These are phyloP conservation scores for Tetrahymena borealis DNA, from an alignment of 73 alveolate genomes.

Conservation along the genomic window DNA sequence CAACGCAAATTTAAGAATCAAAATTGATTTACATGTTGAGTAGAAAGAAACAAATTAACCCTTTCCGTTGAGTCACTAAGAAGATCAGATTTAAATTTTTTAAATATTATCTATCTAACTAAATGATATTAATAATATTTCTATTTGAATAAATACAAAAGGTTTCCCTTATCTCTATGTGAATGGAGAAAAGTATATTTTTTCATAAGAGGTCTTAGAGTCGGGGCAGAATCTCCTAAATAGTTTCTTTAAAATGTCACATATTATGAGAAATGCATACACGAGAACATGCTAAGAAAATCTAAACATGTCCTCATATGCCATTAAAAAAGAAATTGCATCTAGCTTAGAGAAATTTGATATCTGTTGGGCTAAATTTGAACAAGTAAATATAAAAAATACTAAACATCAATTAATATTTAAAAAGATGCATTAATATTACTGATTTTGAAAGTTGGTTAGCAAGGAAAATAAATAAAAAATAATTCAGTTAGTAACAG, in stretches of 20 bases:
- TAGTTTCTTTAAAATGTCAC: constrained; percentile 67
- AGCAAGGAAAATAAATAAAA: no score
- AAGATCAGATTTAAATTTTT: no score
- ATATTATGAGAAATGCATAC: constrained; percentile 62
- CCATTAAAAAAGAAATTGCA: constrained; percentile 50
- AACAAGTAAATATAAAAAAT: not conserved
- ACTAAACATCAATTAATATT: not conserved
- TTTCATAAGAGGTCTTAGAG: constrained; percentile 84
- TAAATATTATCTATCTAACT: no score
- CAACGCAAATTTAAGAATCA: constrained; percentile 83
- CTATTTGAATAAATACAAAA: not conserved
- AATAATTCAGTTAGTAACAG: no score
- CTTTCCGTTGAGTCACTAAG: no score
- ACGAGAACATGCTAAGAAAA: constrained; percentile 42
- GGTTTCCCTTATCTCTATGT: constrained; percentile 88
- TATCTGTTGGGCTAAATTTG: constrained; percentile 47
- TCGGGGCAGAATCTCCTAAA: constrained; percentile 81
- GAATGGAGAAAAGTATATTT: constrained; percentile 91
- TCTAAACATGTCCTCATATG: constrained; percentile 33
- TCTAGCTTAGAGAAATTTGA: constrained; percentile 40
- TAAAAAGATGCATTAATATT: no score
- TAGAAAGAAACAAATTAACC: no score
- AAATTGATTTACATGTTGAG: no score
- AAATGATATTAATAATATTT: no score
- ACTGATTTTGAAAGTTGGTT: no score